A percentile compares a stretch with the other conserved stretches of the same genome.
phyloP scores from a whole-genome alignment of 768 basidiomycete species.

The Tylopilus intermedius region DNA sequence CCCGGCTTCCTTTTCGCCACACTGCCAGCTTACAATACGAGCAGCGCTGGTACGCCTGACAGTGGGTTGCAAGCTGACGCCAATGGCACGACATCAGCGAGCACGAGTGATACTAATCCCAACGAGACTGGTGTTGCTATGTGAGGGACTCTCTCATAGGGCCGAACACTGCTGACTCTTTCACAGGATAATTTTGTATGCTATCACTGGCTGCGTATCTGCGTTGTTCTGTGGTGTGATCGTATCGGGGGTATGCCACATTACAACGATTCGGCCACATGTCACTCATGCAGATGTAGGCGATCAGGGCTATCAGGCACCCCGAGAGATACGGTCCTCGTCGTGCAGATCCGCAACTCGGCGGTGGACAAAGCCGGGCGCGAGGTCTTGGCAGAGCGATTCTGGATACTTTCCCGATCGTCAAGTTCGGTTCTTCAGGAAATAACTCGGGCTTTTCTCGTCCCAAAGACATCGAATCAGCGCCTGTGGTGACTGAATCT shows the following conservation, averaged over 20 bases:
- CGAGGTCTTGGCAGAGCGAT: conserved; percentile 89
- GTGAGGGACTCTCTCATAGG: conserved; percentile 36
- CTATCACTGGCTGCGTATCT: conserved; percentile 85
- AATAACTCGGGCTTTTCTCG: conserved; percentile 11
- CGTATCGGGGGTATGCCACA: conserved; percentile 63
- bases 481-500: neutral
- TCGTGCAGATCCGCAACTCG: conserved; percentile 27
- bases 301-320: conserved; percentile 79
- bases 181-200: conserved; percentile 71
- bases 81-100: conserved; percentile 13
- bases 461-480: conserved; percentile 33
- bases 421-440: conserved; percentile 63
- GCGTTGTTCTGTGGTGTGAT: conserved; percentile 82
- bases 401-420: conserved; percentile 90
- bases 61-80: conserved; percentile 14
- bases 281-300: conserved; percentile 37
- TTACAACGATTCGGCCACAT: neutral
- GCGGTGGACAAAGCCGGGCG: conserved; percentile 59
- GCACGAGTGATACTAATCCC: conserved; percentile 7
- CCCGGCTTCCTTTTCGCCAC: conserved; percentile 69
- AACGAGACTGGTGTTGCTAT: conserved; percentile 69
- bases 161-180: conserved; percentile 8
- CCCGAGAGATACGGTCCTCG: conserved; percentile 91
- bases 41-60: conserved; percentile 23
- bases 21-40: conserved; percentile 60